Evolutionary conservation across 352 stramenopile species (phyloP), one percentile per base, ranked within the genome.

Genomic region (Globisporangium paddicum): DNA sequence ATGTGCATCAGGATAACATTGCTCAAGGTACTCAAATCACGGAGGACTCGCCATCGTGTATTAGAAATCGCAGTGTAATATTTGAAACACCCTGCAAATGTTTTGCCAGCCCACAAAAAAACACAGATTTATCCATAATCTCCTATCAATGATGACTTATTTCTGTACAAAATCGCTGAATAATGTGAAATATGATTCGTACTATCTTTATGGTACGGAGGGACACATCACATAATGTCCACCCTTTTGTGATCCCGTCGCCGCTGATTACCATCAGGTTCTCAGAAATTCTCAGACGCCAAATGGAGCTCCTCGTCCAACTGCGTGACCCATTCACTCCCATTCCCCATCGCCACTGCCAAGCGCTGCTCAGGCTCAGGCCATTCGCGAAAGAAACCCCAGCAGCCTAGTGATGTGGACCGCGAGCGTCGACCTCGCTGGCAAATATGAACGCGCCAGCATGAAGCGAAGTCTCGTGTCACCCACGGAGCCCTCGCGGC

Each of bases 361-460:
- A 41, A 41, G 0, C 37, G 14, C 37, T 32, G 37, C 14, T 42
- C 37, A n/a, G 28, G n/a, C 40, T 23, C 18, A 19, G 21, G 13
- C 35, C 50, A 57, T 47, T 57, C 34, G 45, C 45, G 47, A 53
- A 37, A 38, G 26, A 53, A 53, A 25, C n/a, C 11, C 13, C 35
- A 19, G 7, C 8, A 37, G 18, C 3, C 9, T 18, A 35, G 23
- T 7, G 16, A 54, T 60, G 55, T 21, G 55, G 18, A 38, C 38
- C 44, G 44, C 55, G 21, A 26, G 13, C 9, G 28, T 18, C 42
- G 23, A 5, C 55, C 26, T 21, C 34, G 8, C 14, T 21, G 5
- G 14, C 55, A 60, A 54, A 46, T 60, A 60, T 60, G 55, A 60
- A 53, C 23, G 19, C 34, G 44, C 42, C 11, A n/a, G 21, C 30